Evolutionary conservation across 108 stramenopile species (phyloP), one percentile per base, ranked within the genome.

Genomic region (Hondaea fermentalgiana): DNA sequence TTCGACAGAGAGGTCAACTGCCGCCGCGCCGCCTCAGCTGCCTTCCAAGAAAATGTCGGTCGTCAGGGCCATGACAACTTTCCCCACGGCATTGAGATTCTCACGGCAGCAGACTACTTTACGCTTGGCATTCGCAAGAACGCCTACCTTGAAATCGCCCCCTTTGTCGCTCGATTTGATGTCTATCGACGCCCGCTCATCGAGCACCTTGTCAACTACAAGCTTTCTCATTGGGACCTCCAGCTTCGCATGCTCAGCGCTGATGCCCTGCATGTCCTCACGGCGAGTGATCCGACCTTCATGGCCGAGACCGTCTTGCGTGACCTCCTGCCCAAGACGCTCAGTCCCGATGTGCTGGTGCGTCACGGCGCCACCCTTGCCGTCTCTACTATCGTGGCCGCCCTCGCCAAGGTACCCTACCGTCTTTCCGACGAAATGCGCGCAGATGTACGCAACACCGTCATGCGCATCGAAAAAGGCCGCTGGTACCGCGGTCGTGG

Each of bases 1-100:
- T 98, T 98, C 90, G 99, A 99, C 91, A 91, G 98, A 51, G 99
- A 99, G 90, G 95, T 99, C 12, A 98, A 99, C 92, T 98, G 98
- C 64, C 92, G 99, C 21, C 92, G 99, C 49, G 99, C 99, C 19
- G 99, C 99, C 17, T 96, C 97, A 87, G 99, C 99, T 17, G 99
- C 99, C 14, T 99, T 99, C 90, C 98, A 99, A 90, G 91, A 93
- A 29, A 92, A 93, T 59, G 95, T 94, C 5, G 95, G 95, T 35
- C 87, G 94, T 3, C 94, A 94, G 89, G 91, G 93, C 60, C 60
- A 94, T 17, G 90, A 97, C 87, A 97, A 97, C 87, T 97, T 99
- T 89, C 92, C 94, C 87, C 94, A 99, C 91, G 98, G 99, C 0
- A 98, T 99, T 44, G 95, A 92, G 28, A 97, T 99, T 43, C 91